Conservation (phyloP, 2,329 filamentous ascomycete genomes). For the Fusarium chaquense region DNA sequence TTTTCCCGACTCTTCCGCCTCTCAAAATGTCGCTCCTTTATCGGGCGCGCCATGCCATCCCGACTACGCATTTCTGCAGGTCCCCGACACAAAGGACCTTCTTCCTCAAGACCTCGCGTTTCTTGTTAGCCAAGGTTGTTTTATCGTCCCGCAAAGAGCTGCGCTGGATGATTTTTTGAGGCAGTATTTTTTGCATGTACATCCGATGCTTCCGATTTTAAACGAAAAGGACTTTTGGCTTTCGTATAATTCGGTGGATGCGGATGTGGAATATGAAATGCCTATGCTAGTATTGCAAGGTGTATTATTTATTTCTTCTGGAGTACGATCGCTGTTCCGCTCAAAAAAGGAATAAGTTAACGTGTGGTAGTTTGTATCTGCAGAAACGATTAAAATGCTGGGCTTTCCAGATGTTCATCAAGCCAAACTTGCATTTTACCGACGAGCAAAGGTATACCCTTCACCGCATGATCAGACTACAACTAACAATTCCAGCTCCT, state of each 20-base stretch:
- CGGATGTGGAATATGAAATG: constrained; percentile 19
- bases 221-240: constrained; percentile 46
- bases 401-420: constrained; percentile 43
- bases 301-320: constrained; percentile 41
- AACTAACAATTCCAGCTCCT: constrained; percentile 29
- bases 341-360: too few relatives aligned
- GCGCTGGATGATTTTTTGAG: constrained; percentile 48
- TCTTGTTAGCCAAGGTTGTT: constrained; percentile 46
- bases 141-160: constrained; percentile 40
- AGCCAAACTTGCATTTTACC: constrained; percentile 43
- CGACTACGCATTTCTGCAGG: constrained; percentile 41
- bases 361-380: constrained; percentile 44
- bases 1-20: background rate
- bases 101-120: constrained; percentile 44
- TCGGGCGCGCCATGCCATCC: constrained; percentile 30
- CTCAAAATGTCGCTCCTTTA: background rate
- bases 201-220: constrained; percentile 47
- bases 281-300: constrained; percentile 44
- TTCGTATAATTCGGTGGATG: constrained; percentile 35
- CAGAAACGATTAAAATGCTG: constrained; percentile 33
- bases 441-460: constrained; percentile 38
- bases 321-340: constrained; percentile 13
- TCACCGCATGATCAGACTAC: fast-evolving
- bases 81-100: constrained; percentile 37
- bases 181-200: constrained; percentile 48